These are phyloP conservation scores for Crucihimalaya himalaica DNA, from an alignment of 345 rosid genomes.

Conservation along the genomic window DNA sequence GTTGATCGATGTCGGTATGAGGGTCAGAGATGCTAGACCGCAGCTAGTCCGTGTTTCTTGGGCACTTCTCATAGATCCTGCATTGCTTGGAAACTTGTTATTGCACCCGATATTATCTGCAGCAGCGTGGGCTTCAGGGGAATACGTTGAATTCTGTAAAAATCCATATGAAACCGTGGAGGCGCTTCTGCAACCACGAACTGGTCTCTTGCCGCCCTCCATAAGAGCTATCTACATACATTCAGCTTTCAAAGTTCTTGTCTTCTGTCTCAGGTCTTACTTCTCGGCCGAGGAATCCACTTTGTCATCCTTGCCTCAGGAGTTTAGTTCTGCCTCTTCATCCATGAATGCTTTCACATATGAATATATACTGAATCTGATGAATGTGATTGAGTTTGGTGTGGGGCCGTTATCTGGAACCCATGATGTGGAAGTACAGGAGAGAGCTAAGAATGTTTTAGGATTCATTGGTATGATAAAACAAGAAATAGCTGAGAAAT, in stretches of 20 bases:
- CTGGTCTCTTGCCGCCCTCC: constrained; percentile 66
- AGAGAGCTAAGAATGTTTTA: constrained; percentile 70
- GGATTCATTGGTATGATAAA: constrained; percentile 63
- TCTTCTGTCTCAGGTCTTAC: constrained; percentile 53
- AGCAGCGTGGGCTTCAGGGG: constrained; percentile 93
- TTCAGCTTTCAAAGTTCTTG: constrained; percentile 68
- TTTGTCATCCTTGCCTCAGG: constrained; percentile 36
- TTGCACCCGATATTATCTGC: constrained; percentile 77
- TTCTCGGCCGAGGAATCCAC: constrained; percentile 38
- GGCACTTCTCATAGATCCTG: constrained; percentile 88
- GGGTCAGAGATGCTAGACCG: constrained; percentile 89
- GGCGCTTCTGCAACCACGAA: constrained; percentile 88
- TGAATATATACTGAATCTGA: constrained; percentile 54
- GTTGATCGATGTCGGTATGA: constrained; percentile 75
- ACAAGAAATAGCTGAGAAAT: constrained; percentile 47
- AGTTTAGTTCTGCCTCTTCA: constrained; percentile 31
- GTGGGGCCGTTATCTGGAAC: constrained; percentile 53
- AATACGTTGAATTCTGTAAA: constrained; percentile 70
- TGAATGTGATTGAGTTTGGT: constrained; percentile 58
- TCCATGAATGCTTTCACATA: constrained; percentile 39
- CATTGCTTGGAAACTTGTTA: constrained; percentile 84
- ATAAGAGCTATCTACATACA: constrained; percentile 72
- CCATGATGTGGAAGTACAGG: constrained; percentile 81
- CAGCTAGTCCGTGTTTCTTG: constrained; percentile 75
- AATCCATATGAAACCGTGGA: constrained; percentile 75